phyloP scores from a whole-genome alignment of 176 grass and related monocot species.

The Puya raimondii region DNA sequence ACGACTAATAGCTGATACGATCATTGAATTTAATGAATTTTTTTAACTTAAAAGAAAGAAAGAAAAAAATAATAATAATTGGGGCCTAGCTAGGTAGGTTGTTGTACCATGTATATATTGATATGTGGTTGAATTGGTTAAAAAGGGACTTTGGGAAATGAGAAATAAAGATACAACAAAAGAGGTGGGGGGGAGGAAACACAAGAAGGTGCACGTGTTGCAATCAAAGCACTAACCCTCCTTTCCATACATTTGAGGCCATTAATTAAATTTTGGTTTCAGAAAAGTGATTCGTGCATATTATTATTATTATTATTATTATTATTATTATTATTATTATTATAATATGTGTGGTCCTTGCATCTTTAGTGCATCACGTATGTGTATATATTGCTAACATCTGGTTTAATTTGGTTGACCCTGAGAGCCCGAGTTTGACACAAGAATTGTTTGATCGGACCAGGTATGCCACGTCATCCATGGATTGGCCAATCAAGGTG shows the following conservation, averaged over 20 bases:
- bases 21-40: neutral
- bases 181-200: neutral
- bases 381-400: too few relatives aligned
- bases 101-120: neutral
- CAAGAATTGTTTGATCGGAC: too few relatives aligned
- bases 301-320: neutral
- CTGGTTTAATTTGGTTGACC: too few relatives aligned
- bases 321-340: too few relatives aligned
- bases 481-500: too few relatives aligned
- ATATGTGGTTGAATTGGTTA: neutral
- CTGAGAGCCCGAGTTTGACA: too few relatives aligned
- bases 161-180: neutral
- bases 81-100: neutral
- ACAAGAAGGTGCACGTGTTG: conserved; percentile 1
- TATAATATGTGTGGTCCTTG: too few relatives aligned
- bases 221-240: neutral
- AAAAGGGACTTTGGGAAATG: neutral
- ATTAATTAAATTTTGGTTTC: neutral
- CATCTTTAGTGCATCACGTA: too few relatives aligned
- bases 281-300: neutral
- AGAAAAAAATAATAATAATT: neutral
- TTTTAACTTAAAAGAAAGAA: neutral
- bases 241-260: neutral
- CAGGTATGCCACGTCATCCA: too few relatives aligned
- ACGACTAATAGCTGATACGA: too few relatives aligned